phyloP scores from a whole-genome alignment of 1,139 yeast species.

The Starmera stellimalicola region DNA sequence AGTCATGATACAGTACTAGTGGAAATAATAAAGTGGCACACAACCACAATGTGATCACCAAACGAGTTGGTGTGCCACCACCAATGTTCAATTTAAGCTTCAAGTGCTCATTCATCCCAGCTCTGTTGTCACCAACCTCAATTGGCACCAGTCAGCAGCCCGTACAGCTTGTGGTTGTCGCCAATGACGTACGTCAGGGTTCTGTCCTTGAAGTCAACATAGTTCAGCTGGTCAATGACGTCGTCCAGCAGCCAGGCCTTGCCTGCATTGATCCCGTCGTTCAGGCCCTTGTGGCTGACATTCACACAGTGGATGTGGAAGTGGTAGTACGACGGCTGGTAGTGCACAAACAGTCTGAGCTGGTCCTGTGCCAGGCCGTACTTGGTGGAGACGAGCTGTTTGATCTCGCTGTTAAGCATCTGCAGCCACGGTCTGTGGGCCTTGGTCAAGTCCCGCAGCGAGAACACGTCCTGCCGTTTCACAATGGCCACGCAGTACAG shows the following conservation, averaged over 20 bases:
- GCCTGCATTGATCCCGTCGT: constrained; percentile 65
- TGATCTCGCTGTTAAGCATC: constrained; percentile 34
- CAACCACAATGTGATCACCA: too few relatives aligned
- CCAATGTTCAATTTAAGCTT: too few relatives aligned
- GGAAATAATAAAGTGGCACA: too few relatives aligned
- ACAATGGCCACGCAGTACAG: constrained; percentile 77
- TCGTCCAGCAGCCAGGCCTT: constrained; percentile 79
- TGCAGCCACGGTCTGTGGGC: constrained; percentile 50
- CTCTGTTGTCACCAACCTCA: too few relatives aligned
- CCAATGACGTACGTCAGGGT: constrained; percentile 54
- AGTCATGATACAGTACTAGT: too few relatives aligned
- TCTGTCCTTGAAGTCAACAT: constrained; percentile 41
- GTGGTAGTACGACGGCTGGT: constrained; percentile 94
- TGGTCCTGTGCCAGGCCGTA: constrained; percentile 38
- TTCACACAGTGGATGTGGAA: constrained; percentile 90
- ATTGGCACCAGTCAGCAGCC: too few relatives aligned
- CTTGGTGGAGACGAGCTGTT: constrained; percentile 35
- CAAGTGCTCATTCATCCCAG: too few relatives aligned
- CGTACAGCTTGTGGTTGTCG: constrained; percentile 75
- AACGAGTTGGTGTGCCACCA: too few relatives aligned
- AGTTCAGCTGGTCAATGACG: constrained; percentile 58
- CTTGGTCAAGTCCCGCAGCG: constrained; percentile 64
- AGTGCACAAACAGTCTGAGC: constrained; percentile 71
- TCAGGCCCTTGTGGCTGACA: constrained; percentile 61
- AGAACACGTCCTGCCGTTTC: constrained; percentile 57